Percentiles rank a stretch among this genome's conserved stretches.
These are phyloP conservation scores for Mycena epipterygia DNA, from an alignment of 768 basidiomycete species.

Conservation along the genomic window DNA sequence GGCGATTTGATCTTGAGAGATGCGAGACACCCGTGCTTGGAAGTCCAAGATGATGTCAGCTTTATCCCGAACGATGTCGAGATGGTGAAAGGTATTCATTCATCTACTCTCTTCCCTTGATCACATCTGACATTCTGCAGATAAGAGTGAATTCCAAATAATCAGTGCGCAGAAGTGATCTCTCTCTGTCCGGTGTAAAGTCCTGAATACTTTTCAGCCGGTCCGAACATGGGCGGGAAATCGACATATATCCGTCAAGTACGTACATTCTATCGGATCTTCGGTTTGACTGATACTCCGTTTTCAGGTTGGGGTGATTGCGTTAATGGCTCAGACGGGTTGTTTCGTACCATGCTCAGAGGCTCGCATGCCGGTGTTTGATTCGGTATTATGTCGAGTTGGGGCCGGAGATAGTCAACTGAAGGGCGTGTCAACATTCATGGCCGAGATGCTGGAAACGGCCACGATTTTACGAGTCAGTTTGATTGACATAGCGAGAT, in stretches of 20 bases:
- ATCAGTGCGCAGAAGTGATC: slow-evolving; percentile 74
- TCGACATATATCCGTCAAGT: slow-evolving; percentile 96
- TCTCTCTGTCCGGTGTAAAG: not conserved
- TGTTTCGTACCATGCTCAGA: slow-evolving; percentile 94
- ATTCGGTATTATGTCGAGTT: slow-evolving; percentile 94
- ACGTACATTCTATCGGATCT: slow-evolving; percentile 15
- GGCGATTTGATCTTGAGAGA: slow-evolving; percentile 87
- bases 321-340: slow-evolving; percentile 95
- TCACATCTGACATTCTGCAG: slow-evolving; percentile 50
- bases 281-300: slow-evolving; percentile 13
- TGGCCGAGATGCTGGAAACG: slow-evolving; percentile 99
- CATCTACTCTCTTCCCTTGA: not conserved
- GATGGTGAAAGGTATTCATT: slow-evolving; percentile 83
- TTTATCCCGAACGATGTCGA: slow-evolving; percentile 98
- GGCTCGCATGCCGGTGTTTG: slow-evolving; percentile 92
- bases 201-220: slow-evolving; percentile 63
- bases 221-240: slow-evolving; percentile 99
- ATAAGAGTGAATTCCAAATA: slow-evolving; percentile 92
- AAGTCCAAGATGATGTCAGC: slow-evolving; percentile 94
- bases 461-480: slow-evolving; percentile 91
- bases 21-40: slow-evolving; percentile 95
- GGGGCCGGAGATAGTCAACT: slow-evolving; percentile 98
- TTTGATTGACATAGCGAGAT: not conserved
- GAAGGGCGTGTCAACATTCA: slow-evolving; percentile 98
- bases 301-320: slow-evolving; percentile 87